These are phyloP conservation scores for Trifolium fragiferum DNA, from an alignment of 306 rosid genomes.

Conservation along the genomic window DNA sequence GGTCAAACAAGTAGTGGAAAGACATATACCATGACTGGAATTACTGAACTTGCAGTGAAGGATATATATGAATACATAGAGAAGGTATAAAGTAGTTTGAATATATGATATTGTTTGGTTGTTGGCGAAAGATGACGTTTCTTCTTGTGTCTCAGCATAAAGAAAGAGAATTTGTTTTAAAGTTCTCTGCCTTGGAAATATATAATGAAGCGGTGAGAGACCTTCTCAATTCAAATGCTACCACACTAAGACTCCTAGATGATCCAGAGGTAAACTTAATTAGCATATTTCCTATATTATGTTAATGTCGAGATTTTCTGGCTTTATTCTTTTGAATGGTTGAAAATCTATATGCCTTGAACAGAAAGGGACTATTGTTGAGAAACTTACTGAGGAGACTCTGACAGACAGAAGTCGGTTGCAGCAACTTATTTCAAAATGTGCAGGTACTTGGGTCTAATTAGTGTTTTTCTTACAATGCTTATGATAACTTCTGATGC, in stretches of 20 bases:
- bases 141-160: constrained; percentile 58
- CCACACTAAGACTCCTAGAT: constrained; percentile 78
- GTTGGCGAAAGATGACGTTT: constrained; percentile 39
- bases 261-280: constrained; percentile 81
- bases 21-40: constrained; percentile 90
- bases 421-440: constrained; percentile 65
- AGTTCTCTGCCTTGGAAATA: constrained; percentile 93
- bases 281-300: not conserved
- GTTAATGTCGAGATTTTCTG: not conserved
- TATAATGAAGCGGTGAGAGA: constrained; percentile 90
- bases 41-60: constrained; percentile 69
- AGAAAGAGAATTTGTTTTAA: constrained; percentile 70
- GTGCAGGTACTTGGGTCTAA: constrained; percentile 62
- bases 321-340: constrained; percentile 33
- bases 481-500: constrained; percentile 18
- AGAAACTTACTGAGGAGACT: constrained; percentile 79
- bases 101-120: constrained; percentile 4
- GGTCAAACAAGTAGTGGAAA: constrained; percentile 99
- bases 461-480: constrained; percentile 12
- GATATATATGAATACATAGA: constrained; percentile 74
- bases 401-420: constrained; percentile 64
- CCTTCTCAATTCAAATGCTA: constrained; percentile 61
- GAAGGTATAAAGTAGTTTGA: constrained; percentile 50
- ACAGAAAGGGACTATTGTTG: constrained; percentile 87
- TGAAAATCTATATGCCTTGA: constrained; percentile 32